Conservation (phyloP, 2,329 filamentous ascomycete genomes). For the Didymella exigua region DNA sequence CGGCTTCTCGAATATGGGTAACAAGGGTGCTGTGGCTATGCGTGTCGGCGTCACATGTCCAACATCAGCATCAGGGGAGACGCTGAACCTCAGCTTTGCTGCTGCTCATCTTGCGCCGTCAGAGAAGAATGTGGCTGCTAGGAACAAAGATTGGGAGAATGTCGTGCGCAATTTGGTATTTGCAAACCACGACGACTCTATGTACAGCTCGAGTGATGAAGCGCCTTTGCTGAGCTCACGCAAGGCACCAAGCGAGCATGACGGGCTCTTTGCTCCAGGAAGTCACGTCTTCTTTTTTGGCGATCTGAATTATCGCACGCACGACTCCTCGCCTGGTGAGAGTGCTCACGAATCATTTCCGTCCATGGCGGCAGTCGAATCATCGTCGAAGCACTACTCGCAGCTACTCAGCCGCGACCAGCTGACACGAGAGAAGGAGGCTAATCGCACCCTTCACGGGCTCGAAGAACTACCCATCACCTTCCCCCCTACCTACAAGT, state of each 20-base stretch:
- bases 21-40: slow-evolving; percentile 89
- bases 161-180: slow-evolving; percentile 85
- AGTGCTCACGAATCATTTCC: slow-evolving; percentile 67
- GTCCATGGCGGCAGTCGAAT: slow-evolving; percentile 57
- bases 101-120: slow-evolving; percentile 87
- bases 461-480: slow-evolving; percentile 73
- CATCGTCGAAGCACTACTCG: slow-evolving; percentile 65
- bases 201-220: slow-evolving; percentile 41
- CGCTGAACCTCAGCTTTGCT: slow-evolving; percentile 78
- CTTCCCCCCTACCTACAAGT: slow-evolving; percentile 97
- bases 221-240: slow-evolving; percentile 36
- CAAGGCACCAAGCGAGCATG: slow-evolving; percentile 48
- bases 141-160: slow-evolving; percentile 87
- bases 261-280: slow-evolving; percentile 74
- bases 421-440: slow-evolving; percentile 71
- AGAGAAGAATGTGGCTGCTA: slow-evolving; percentile 74
- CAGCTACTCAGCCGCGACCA: slow-evolving; percentile 78
- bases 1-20: slow-evolving; percentile 86
- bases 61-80: slow-evolving; percentile 42
- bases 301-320: slow-evolving; percentile 94
- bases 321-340: slow-evolving; percentile 65
- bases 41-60: slow-evolving; percentile 65
- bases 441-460: slow-evolving; percentile 76
- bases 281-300: slow-evolving; percentile 85
- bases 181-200: slow-evolving; percentile 46